Base-by-base conservation (phyloP, 1,139 yeast species). In the Petasospora fabianii region DNA sequence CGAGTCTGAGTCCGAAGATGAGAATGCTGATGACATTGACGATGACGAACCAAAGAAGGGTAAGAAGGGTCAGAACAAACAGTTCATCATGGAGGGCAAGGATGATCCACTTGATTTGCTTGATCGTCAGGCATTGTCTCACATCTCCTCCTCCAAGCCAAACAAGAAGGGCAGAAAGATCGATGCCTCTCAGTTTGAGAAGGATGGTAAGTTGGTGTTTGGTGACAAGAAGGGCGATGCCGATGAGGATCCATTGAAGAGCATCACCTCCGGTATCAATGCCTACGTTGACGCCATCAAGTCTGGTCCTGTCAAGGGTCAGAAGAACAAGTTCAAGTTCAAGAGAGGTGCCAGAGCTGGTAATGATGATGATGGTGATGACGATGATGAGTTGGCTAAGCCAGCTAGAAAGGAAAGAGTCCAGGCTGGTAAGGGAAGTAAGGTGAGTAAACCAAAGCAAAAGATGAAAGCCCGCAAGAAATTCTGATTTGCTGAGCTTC, bases 251-350 rank as follows among this genome's bases (percentile, higher is more conserved):
- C 77, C 78, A 38, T 62, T 79, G 52, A 54, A 56, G 38, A 47
- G 64, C 6, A 54, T 65, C 31, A 61, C 67, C 2, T 67, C 68
- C 36, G 94, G 96, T 19, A 76, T 90, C 48, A 86, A 86, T 59
- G 97, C 97, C 1, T 92, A 92, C 59, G 76, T 88, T 52, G 96
- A 87, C 50, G 98, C 97, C 11, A 87, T 92, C 28, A 83, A 79
- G 60, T 86, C 83, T 54, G 97, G 92, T 22, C 97, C 98, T 30
- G 77, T 86, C 5, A 81, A 95, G 64, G 96, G 97, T 42, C 96
- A 86, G 68, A 80, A 78, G 68, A 87, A 88, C 63, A 87, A 80
- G 68, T 75, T 88, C 72, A 90, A 88, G 65, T 92, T 79, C 66
- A 85, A 83, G 66, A 81, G 80, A 61, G 73, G 75, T 35, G 69